Conservation (phyloP, 805 yeast genomes). For the Candida jianshihensis region DNA sequence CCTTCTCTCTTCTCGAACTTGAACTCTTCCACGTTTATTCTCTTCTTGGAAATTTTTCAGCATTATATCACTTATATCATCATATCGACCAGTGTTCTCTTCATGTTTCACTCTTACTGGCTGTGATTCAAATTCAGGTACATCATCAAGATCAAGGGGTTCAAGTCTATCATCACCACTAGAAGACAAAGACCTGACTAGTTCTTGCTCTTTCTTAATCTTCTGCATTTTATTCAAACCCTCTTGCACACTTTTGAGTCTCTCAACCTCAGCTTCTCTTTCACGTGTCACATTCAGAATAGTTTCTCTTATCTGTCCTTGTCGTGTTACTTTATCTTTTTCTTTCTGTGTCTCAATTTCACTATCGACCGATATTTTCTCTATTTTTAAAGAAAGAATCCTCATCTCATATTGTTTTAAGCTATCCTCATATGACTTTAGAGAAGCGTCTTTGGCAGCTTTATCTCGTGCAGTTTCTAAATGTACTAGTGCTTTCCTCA, state of each 20-base stretch:
- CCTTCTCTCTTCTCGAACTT: neutral
- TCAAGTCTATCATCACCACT: neutral
- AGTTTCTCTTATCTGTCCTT: neutral
- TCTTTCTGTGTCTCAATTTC: neutral
- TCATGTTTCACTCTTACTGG: neutral
- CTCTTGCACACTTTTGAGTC: neutral
- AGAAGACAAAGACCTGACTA: neutral
- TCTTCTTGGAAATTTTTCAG: neutral
- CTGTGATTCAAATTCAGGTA: neutral
- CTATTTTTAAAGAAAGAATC: too few relatives aligned
- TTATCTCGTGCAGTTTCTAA: too few relatives aligned
- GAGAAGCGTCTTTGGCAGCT: too few relatives aligned
- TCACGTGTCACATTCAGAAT: neutral
- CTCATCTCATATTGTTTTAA: too few relatives aligned
- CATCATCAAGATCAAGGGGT: neutral
- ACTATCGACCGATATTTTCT: too few relatives aligned
- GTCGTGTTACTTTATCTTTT: neutral
- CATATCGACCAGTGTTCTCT: neutral
- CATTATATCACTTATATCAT: neutral
- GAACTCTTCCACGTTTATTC: slow-evolving; percentile 2
- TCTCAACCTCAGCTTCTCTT: neutral
- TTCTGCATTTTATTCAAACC: neutral
- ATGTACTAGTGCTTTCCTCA: too few relatives aligned
- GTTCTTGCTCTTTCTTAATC: neutral
- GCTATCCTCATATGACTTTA: too few relatives aligned